phyloP scores from a whole-genome alignment of 192 early-diverging fungal species.

The Chytriomyces sp. region DNA sequence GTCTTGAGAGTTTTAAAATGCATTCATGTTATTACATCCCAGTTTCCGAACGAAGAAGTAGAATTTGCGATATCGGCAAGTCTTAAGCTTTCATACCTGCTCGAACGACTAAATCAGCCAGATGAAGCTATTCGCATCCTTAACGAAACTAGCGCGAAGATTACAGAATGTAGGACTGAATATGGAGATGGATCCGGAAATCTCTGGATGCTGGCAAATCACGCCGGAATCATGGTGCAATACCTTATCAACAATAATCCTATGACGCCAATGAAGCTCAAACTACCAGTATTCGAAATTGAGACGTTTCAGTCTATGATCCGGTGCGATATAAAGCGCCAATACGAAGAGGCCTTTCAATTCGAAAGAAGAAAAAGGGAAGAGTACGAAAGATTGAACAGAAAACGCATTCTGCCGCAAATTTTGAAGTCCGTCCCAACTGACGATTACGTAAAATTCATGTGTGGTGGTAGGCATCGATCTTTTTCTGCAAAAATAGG shows the following conservation, averaged over 20 bases:
- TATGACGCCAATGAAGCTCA: neutral
- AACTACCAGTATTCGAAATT: conserved; percentile 11
- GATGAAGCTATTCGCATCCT: conserved; percentile 34
- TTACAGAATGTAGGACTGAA: conserved; percentile 14
- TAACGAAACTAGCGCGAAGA: conserved; percentile 26
- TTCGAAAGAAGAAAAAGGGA: conserved; percentile 21
- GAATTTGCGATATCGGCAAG: conserved; percentile 26
- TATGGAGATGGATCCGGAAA: conserved; percentile 29
- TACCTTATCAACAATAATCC: neutral
- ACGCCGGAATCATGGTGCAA: conserved; percentile 33
- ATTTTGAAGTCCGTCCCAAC: neutral
- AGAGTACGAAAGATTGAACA: conserved; percentile 39
- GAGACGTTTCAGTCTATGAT: conserved; percentile 26
- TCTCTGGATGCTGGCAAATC: conserved; percentile 2
- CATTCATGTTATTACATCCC: conserved; percentile 32
- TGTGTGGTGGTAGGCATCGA: conserved; percentile 23
- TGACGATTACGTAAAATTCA: conserved; percentile 22
- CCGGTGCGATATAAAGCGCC: conserved; percentile 39
- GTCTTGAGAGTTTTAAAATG: conserved; percentile 25
- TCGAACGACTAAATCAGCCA: conserved; percentile 36
- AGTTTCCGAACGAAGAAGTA: conserved; percentile 39
- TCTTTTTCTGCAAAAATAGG: neutral
- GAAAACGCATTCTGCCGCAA: conserved; percentile 22
- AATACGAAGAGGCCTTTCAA: neutral
- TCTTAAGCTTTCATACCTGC: conserved; percentile 33